Percentiles rank a stretch among this genome's conserved stretches.
Evolutionary conservation across 2,329 filamentous ascomycete genomes (phyloP).

Genomic region (Hypoxylon sp.): DNA sequence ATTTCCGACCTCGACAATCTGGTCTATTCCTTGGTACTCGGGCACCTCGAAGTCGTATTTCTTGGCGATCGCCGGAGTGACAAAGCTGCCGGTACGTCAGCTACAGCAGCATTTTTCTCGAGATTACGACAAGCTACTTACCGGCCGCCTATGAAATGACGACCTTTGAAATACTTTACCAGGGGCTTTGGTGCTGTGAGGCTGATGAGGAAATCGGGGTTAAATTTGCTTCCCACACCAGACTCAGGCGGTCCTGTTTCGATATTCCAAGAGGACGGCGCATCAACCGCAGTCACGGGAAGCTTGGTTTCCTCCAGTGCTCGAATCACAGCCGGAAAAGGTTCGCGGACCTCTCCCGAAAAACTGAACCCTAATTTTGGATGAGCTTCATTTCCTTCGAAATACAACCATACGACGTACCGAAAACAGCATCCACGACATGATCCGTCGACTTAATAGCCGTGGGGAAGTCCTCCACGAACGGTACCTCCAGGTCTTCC

Average conservation of each 20-base stretch:
- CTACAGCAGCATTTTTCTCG: slow-evolving; percentile 2
- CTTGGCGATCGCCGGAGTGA: slow-evolving; percentile 77
- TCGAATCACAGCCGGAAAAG: slow-evolving; percentile 83
- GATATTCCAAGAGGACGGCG: slow-evolving; percentile 94
- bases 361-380: slow-evolving; percentile 80
- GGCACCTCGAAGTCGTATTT: slow-evolving; percentile 90
- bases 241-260: slow-evolving; percentile 81
- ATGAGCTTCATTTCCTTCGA: slow-evolving; percentile 30
- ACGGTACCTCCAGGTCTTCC: slow-evolving; percentile 81
- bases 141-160: slow-evolving; percentile 91
- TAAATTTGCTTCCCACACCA: slow-evolving; percentile 81
- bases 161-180: slow-evolving; percentile 81
- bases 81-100: slow-evolving; percentile 66
- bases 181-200: slow-evolving; percentile 94
- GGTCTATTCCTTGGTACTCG: slow-evolving; percentile 84
- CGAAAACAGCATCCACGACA: slow-evolving; percentile 92
- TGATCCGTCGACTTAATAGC: slow-evolving; percentile 77
- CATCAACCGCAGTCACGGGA: slow-evolving; percentile 88
- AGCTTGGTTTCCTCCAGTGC: slow-evolving; percentile 76
- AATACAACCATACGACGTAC: slow-evolving; percentile 53
- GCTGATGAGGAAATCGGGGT: slow-evolving; percentile 82
- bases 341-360: slow-evolving; percentile 88
- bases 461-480: slow-evolving; percentile 78
- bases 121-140: slow-evolving; percentile 51
- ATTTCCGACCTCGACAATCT: slow-evolving; percentile 78